These are phyloP conservation scores for Saccharomyces uvarum DNA, from an alignment of 1,139 yeast genomes.

Conservation along the genomic window DNA sequence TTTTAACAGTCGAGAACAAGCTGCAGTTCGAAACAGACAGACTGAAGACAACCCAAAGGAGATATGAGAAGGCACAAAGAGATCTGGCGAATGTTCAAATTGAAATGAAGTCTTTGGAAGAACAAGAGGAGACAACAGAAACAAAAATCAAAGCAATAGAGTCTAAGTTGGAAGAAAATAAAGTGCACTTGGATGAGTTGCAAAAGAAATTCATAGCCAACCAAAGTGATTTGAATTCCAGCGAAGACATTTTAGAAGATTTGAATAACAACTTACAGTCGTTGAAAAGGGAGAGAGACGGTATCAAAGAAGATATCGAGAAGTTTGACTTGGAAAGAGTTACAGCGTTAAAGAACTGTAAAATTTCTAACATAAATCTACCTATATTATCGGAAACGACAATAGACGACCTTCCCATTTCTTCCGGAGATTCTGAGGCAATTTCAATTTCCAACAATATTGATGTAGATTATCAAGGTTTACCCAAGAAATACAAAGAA, in stretches of 20 bases:
- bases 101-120: slow-evolving; percentile 25
- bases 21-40: slow-evolving; percentile 58
- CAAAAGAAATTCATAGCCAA: slow-evolving; percentile 24
- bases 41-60: slow-evolving; percentile 40
- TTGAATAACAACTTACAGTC: slow-evolving; percentile 36
- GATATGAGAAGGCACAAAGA: slow-evolving; percentile 33
- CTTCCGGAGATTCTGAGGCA: slow-evolving; percentile 36
- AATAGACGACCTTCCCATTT: slow-evolving; percentile 43
- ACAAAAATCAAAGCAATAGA: slow-evolving; percentile 13
- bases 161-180: slow-evolving; percentile 21
- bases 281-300: slow-evolving; percentile 34
- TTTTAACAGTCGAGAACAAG: slow-evolving; percentile 55
- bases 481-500: slow-evolving; percentile 40
- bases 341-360: slow-evolving; percentile 61
- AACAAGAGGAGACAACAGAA: slow-evolving; percentile 16
- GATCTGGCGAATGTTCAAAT: slow-evolving; percentile 25
- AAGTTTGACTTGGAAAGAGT: slow-evolving; percentile 52
- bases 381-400: slow-evolving; percentile 55
- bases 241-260: slow-evolving; percentile 28
- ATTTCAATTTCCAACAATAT: slow-evolving; percentile 41
- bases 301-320: slow-evolving; percentile 47
- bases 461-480: slow-evolving; percentile 48
- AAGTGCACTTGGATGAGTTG: slow-evolving; percentile 18
- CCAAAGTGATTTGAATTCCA: slow-evolving; percentile 21
- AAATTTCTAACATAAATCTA: slow-evolving; percentile 58